These are phyloP conservation scores for Kurtzmaniella cleridarum DNA, from an alignment of 805 yeast genomes.

Conservation along the genomic window DNA sequence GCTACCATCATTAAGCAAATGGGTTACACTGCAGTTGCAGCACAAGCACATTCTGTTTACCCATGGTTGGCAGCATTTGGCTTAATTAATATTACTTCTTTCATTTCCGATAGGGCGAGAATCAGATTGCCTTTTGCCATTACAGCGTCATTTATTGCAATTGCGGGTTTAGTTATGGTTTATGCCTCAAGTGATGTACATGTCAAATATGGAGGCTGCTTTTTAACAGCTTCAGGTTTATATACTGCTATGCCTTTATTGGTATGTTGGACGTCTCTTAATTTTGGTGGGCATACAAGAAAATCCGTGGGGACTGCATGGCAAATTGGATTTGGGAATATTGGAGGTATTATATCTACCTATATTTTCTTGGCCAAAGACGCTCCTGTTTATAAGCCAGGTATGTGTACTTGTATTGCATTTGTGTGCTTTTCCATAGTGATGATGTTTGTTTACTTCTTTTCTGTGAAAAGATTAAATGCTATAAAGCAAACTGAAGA, in stretches of 20 bases:
- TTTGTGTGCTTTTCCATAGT: slow-evolving; percentile 40
- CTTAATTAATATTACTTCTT: slow-evolving; percentile 55
- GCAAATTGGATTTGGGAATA: slow-evolving; percentile 69
- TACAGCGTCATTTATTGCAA: slow-evolving; percentile 42
- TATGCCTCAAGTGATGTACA: slow-evolving; percentile 32
- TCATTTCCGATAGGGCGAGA: slow-evolving; percentile 50
- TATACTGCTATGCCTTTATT: slow-evolving; percentile 66
- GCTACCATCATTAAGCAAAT: slow-evolving; percentile 57
- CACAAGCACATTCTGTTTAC: slow-evolving; percentile 77
- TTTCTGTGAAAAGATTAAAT: slow-evolving; percentile 18
- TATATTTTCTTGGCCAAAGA: slow-evolving; percentile 50
- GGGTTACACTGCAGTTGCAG: slow-evolving; percentile 64
- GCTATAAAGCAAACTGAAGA: slow-evolving; percentile 18
- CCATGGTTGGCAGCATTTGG: slow-evolving; percentile 82
- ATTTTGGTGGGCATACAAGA: slow-evolving; percentile 58
- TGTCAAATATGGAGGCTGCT: slow-evolving; percentile 57
- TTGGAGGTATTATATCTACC: slow-evolving; percentile 65
- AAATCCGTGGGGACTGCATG: slow-evolving; percentile 55
- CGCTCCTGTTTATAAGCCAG: slow-evolving; percentile 55
- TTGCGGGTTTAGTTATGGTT: slow-evolving; percentile 53
- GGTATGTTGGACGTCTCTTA: slow-evolving; percentile 62
- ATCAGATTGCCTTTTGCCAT: slow-evolving; percentile 43
- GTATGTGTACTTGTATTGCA: slow-evolving; percentile 47
- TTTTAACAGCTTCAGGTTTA: slow-evolving; percentile 52
- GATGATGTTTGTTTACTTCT: slow-evolving; percentile 27